Base-by-base conservation (phyloP, 2,329 filamentous ascomycete genomes). In the Lachnellula hyalina region DNA sequence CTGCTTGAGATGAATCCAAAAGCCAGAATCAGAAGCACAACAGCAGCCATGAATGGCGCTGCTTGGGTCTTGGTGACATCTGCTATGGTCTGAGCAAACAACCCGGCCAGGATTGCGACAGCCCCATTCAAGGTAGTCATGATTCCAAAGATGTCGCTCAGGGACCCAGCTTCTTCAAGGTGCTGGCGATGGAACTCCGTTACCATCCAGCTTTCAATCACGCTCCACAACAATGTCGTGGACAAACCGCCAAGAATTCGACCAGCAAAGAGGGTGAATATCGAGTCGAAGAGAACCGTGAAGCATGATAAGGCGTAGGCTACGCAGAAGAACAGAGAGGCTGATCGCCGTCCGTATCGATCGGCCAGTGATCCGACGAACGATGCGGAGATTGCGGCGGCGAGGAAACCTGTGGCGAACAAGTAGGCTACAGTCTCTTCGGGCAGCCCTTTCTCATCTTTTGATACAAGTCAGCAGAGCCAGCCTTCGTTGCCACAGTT, bases 141-240 rank as follows among this genome's bases (percentile, higher is more conserved):
- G 32, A 72, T 71, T 7, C 77, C 78, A 61, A 81, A 82, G 5
- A 83, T 74, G 38, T 70, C 66, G 50, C 74, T 74, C 21, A 84
- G 69, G 23, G 73, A 45, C 71, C 72, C n/a, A 70, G 69, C 35
- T 19, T 74, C 67, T 36, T 72, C 70, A 4, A 78, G 61, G 15
- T 71, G 72, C 35, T 74, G 67, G 34, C 70, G 66, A 50, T 79
- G 75, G 60, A 75, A 83, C 59, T 83, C 80, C 46, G 77, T 75
- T 25, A 84, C 76, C 72, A 84, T 79, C 81, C 81, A 84, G 61
- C 77, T 80, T 65, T 85, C 81, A 59, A 83, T 83, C 2, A 77
- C 78, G 44, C 75, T 81, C 71, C 80, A 84, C 28, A 84, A 72
- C 41, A 84, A 68, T 19, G 79, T 82, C 36, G 80, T 79, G 17